Conservation (phyloP, 176 grass and related monocot species). For the Paspalum notatum region DNA sequence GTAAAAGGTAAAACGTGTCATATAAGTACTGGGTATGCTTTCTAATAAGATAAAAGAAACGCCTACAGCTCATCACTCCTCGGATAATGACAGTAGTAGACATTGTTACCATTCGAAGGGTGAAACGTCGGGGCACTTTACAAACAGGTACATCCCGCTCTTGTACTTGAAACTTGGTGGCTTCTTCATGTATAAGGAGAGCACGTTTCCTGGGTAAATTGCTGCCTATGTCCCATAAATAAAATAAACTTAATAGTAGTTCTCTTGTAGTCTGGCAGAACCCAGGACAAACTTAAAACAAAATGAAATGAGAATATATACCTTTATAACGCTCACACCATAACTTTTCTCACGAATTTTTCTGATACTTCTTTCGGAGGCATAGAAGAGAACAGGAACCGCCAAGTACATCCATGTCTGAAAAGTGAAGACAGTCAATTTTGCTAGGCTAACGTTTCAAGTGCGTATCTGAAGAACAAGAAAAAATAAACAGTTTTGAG, state of each 20-base stretch:
- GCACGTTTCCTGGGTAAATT: slow-evolving; percentile 96
- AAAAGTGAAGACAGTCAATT: slow-evolving; percentile 11
- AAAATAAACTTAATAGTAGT: slow-evolving; percentile 5
- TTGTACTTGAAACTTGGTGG: slow-evolving; percentile 87
- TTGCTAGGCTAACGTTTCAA: not conserved
- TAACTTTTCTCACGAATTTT: slow-evolving; percentile 70
- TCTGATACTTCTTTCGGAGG: slow-evolving; percentile 78
- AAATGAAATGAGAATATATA: slow-evolving; percentile 40
- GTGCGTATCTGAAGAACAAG: not conserved
- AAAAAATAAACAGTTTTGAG: not conserved
- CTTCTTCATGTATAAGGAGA: slow-evolving; percentile 89
- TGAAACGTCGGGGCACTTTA: slow-evolving; percentile 94
- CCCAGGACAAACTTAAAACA: not conserved
- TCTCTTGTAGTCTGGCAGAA: not conserved
- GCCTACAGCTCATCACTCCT: not conserved
- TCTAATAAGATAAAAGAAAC: too few relatives aligned
- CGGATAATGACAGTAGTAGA: not conserved
- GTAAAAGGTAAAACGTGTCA: too few relatives aligned
- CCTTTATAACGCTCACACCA: slow-evolving; percentile 76
- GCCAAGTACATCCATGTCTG: slow-evolving; percentile 96
- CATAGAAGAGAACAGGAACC: slow-evolving; percentile 83
- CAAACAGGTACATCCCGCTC: slow-evolving; percentile 98
- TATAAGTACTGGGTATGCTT: too few relatives aligned
- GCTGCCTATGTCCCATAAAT: slow-evolving; percentile 65
- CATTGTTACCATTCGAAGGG: slow-evolving; percentile 87